Conservation (phyloP, 2,329 filamentous ascomycete genomes). For the Clarireedia homoeocarpa region DNA sequence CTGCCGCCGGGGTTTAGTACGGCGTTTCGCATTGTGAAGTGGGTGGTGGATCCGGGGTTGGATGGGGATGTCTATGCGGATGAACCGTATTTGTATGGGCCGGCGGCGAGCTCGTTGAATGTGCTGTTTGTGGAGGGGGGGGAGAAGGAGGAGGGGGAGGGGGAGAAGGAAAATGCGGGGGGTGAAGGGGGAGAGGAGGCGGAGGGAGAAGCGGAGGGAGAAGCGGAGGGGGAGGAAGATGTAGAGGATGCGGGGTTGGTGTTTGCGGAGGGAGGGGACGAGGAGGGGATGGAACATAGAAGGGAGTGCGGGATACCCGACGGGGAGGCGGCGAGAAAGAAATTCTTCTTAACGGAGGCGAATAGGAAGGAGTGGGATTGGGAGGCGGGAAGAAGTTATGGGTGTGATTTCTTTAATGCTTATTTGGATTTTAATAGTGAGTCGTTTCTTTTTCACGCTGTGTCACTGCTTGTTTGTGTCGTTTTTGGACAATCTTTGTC, state of each 20-base stretch:
- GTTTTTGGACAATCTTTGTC: not conserved
- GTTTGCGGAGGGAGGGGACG: constrained; percentile 33
- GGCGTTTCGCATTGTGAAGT: constrained; percentile 78
- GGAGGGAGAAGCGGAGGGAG: constrained; percentile 34
- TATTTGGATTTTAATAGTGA: constrained; percentile 78
- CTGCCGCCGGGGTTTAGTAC: constrained; percentile 81
- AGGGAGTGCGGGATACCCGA: constrained; percentile 34
- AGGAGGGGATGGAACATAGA: constrained; percentile 35
- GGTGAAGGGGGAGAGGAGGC: constrained; percentile 36
- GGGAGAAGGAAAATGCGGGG: not conserved
- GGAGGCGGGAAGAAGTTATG: constrained; percentile 53
- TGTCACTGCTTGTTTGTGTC: not conserved
- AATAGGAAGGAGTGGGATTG: constrained; percentile 51
- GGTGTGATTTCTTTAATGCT: constrained; percentile 77
- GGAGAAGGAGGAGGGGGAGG: constrained; percentile 34
- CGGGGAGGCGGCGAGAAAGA: constrained; percentile 42
- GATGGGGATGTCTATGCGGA: constrained; percentile 89
- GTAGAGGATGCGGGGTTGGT: constrained; percentile 29
- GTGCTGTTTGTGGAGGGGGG: constrained; percentile 50
- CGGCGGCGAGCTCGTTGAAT: constrained; percentile 75
- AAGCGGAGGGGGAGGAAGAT: constrained; percentile 35
- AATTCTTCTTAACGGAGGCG: constrained; percentile 49
- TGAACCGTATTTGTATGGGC: constrained; percentile 76
- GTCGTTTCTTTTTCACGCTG: constrained; percentile 11
- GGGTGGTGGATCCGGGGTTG: constrained; percentile 84